Evolutionary conservation across 495 filamentous ascomycete species (phyloP).

Genomic region (Annulohypoxylon maeteangense): DNA sequence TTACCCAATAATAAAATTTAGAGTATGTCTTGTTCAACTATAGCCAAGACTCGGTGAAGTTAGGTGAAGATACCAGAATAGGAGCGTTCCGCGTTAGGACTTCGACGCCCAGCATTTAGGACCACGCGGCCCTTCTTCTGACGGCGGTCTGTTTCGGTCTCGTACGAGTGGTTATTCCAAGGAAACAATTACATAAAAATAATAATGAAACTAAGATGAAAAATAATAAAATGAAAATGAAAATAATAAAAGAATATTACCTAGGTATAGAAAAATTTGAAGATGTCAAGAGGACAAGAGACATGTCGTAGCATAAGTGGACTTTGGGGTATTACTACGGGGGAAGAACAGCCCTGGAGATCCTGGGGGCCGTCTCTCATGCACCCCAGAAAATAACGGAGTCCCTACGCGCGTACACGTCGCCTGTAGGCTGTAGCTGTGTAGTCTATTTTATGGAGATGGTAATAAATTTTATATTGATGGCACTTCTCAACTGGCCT

Average conservation of each 20-base stretch:
- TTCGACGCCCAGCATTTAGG: conserved; percentile 2
- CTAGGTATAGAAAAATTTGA: background rate
- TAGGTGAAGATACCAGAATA: conserved; percentile 21
- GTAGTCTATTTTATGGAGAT: conserved; percentile 44
- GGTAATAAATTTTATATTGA: conserved; percentile 32
- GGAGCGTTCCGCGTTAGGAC: conserved; percentile 14
- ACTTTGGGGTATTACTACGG: conserved; percentile 30
- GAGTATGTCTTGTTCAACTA: conserved; percentile 16
- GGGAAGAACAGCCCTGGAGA: conserved; percentile 14
- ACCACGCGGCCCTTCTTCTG: conserved; percentile 23
- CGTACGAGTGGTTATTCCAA: background rate
- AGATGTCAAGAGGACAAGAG: background rate
- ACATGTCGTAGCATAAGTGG: conserved; percentile 30
- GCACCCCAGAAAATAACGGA: conserved; percentile 38
- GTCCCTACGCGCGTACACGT: conserved; percentile 23
- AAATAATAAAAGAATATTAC: background rate
- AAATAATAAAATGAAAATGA: background rate
- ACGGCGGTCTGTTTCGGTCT: background rate
- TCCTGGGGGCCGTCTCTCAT: conserved; percentile 37
- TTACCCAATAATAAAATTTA: conserved; percentile 19
- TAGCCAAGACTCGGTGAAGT: conserved; percentile 16
- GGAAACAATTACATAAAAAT: conserved; percentile 14
- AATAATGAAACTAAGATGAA: background rate
- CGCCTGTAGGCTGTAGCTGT: conserved; percentile 30
- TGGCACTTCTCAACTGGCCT: background rate